Evolutionary conservation across 768 basidiomycete genomes (phyloP), one percentile per base, ranked within the genome.

Genomic region (Mycena pura): DNA sequence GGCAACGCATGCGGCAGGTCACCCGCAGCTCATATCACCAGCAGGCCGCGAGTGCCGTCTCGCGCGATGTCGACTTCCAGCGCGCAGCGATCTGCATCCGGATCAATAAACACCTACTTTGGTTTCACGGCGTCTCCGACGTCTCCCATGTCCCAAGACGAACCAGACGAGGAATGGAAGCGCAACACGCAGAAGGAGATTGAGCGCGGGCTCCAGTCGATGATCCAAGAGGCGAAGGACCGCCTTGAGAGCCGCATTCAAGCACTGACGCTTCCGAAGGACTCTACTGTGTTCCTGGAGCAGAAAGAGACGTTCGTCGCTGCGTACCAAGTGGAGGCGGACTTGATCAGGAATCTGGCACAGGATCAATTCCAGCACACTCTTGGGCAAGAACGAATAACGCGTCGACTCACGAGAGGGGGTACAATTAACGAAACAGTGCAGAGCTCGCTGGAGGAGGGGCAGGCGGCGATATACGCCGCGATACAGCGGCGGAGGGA

Each of bases 161-260:
- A 86, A 65, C 86, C 84, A 3, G 81, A 85, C 72, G 80, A 82
- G 2, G 73, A 77, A 59, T 88, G 86, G 86, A 88, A 86, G 69
- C 69, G 66, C 31, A 57, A 66, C 2, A 74, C 85, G 66, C 76
- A 69, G 68, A 67, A 61, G 29, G 77, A 79, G 67, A 89, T 92
- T 67, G 83, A 86, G 65, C 76, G 78, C 2, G 75, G 74, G 8
- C 68, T 80, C 21, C 54, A 71, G 47, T 55, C 68, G 28, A 79
- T 83, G 76, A 70, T 89, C 60, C 81, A 86, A 54, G 89, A 89
- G 60, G 85, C 90, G 19, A 86, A 86, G 73, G 80, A 84, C 57
- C 85, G 83, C 58, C 73, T 85, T 34, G 79, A 85, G 32, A 72
- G 75, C 15, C 81, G 85, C 0, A 7, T 63, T 6, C 49, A 41